Conservation (phyloP, 2,329 filamentous ascomycete genomes). For the Exophiala alcalophila region DNA sequence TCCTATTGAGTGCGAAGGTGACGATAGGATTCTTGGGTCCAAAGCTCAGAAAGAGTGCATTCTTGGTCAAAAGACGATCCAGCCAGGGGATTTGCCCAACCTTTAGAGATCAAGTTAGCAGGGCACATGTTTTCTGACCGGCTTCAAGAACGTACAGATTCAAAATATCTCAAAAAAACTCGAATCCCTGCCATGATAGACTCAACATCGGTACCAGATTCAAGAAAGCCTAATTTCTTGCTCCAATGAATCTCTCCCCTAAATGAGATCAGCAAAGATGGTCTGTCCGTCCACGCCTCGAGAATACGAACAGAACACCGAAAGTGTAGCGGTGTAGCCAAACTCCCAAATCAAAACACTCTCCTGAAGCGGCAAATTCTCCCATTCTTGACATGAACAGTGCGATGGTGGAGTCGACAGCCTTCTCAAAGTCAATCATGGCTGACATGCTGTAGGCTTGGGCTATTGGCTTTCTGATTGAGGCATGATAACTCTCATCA, state of each 20-base stretch:
- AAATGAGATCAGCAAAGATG: neutral
- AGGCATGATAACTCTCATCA: slow-evolving; percentile 68
- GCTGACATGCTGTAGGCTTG: slow-evolving; percentile 56
- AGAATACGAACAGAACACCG: slow-evolving; percentile 23
- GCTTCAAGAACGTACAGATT: slow-evolving; percentile 4
- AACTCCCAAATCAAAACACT: slow-evolving; percentile 12
- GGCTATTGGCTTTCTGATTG: slow-evolving; percentile 71
- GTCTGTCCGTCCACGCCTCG: neutral
- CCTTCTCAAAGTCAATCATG: slow-evolving; percentile 54
- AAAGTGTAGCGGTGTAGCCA: slow-evolving; percentile 25
- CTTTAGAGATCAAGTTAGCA: slow-evolving; percentile 3
- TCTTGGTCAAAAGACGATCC: slow-evolving; percentile 26
- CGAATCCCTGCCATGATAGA: slow-evolving; percentile 29
- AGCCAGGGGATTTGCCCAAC: slow-evolving; percentile 26
- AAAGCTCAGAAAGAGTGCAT: slow-evolving; percentile 55
- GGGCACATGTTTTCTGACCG: neutral
- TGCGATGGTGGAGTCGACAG: slow-evolving; percentile 71
- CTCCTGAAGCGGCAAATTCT: slow-evolving; percentile 42
- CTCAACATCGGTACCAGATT: slow-evolving; percentile 19
- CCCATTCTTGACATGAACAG: slow-evolving; percentile 65
- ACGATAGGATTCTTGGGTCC: slow-evolving; percentile 70
- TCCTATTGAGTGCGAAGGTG: slow-evolving; percentile 64
- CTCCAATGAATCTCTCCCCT: slow-evolving; percentile 37
- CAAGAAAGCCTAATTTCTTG: slow-evolving; percentile 30
- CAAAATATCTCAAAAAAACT: slow-evolving; percentile 18